phyloP scores from a whole-genome alignment of 1,284 basidiomycete species.

The Apiotrichum sp. region DNA sequence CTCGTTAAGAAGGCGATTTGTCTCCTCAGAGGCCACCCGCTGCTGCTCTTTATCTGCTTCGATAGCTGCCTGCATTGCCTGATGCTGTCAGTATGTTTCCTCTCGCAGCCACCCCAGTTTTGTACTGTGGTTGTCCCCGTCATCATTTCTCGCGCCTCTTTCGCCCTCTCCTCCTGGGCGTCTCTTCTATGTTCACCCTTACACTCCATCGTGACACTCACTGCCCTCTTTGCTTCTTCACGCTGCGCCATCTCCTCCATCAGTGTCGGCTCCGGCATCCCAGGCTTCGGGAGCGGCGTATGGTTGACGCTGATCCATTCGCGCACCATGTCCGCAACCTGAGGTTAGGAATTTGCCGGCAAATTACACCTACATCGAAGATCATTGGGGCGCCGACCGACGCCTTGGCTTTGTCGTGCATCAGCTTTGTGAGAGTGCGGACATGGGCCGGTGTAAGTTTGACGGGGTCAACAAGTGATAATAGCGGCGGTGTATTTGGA shows the following conservation, averaged over 20 bases:
- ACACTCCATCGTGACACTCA: constrained; percentile 15
- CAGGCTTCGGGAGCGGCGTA: constrained; percentile 33
- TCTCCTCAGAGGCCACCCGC: constrained; percentile 26
- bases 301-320: constrained; percentile 43
- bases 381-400: constrained; percentile 39
- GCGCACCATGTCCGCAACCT: constrained; percentile 38
- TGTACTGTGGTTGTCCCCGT: no score
- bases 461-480: constrained; percentile 35
- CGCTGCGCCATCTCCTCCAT: constrained; percentile 45
- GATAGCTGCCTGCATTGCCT: constrained; percentile 30
- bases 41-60: constrained; percentile 27
- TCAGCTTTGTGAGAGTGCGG: constrained; percentile 30
- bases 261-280: constrained; percentile 35
- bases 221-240: constrained; percentile 41
- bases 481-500: constrained; percentile 21
- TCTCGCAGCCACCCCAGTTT: no score
- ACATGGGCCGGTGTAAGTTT: constrained; percentile 36
- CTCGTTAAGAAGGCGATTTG: constrained; percentile 33
- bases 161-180: no score
- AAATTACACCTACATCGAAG: constrained; percentile 34
- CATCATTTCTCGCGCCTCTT: no score
- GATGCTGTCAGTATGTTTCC: not conserved
- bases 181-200: not conserved
- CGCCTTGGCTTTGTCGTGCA: constrained; percentile 37
- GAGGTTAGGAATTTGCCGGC: not conserved